These are phyloP conservation scores for Xylaria acuta DNA, from an alignment of 495 filamentous ascomycete genomes.

Conservation along the genomic window DNA sequence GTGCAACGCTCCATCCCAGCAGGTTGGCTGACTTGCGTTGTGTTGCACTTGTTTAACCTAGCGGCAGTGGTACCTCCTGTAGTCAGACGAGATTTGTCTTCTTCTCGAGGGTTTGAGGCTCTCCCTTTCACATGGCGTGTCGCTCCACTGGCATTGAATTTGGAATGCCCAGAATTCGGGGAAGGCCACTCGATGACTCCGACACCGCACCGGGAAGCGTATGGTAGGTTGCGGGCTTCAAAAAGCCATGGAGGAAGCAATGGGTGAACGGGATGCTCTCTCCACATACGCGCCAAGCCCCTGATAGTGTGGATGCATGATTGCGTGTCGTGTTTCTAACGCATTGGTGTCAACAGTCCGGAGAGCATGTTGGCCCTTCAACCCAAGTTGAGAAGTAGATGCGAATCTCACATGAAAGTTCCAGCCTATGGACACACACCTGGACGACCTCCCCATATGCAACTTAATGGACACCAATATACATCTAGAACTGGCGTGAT, in stretches of 20 bases:
- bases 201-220: conserved; percentile 15
- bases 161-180: conserved; percentile 15
- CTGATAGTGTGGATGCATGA: conserved; percentile 27
- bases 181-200: conserved; percentile 17
- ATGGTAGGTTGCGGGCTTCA: conserved; percentile 17
- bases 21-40: conserved; percentile 20
- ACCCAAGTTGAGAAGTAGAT: conserved; percentile 18
- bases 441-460: conserved; percentile 16
- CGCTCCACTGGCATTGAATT: not conserved
- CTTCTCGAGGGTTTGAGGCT: conserved; percentile 2
- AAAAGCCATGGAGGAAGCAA: conserved; percentile 13
- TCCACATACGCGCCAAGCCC: conserved; percentile 26
- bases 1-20: conserved; percentile 14
- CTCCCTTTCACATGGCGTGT: conserved; percentile 11
- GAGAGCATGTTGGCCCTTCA: conserved; percentile 16
- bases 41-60: conserved; percentile 25
- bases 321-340: conserved; percentile 26
- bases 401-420: conserved; percentile 17
- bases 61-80: conserved; percentile 12
- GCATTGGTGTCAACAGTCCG: conserved; percentile 10
- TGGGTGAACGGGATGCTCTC: conserved; percentile 15
- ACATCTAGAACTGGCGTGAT: conserved; percentile 17
- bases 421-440: conserved; percentile 24
- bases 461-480: conserved; percentile 22
- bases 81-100: conserved; percentile 12